These are phyloP conservation scores for Clarireedia paspali DNA, from an alignment of 2,329 filamentous ascomycete species.

Conservation along the genomic window DNA sequence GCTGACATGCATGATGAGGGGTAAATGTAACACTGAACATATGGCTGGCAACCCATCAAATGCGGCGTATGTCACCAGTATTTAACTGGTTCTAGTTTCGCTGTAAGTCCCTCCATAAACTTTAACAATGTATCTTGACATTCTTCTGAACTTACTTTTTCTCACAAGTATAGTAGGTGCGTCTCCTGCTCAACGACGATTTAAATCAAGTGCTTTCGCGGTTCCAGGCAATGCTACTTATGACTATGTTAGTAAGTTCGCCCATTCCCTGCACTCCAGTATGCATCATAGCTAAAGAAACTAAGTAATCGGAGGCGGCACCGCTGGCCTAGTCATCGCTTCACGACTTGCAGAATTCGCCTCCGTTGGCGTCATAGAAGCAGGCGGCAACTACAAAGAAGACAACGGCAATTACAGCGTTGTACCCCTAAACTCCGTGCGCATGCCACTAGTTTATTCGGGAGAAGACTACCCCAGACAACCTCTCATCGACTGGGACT, in stretches of 20 bases:
- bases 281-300: background rate
- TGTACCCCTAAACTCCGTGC: background rate
- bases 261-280: too few relatives aligned
- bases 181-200: background rate
- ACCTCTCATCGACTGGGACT: conserved; percentile 13
- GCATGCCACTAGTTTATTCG: conserved; percentile 6
- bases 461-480: background rate
- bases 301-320: conserved; percentile 12
- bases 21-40: too few relatives aligned
- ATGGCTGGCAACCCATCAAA: too few relatives aligned
- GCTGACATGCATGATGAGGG: too few relatives aligned
- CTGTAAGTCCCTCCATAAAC: background rate
- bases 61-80: too few relatives aligned
- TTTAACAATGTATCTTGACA: background rate
- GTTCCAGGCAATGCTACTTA: conserved; percentile 23
- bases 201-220: conserved; percentile 14
- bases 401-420: conserved; percentile 4
- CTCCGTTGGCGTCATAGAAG: conserved; percentile 16
- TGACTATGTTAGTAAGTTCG: conserved; percentile 31
- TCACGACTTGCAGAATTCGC: conserved; percentile 9
- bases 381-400: conserved; percentile 12
- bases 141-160: background rate
- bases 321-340: conserved; percentile 13
- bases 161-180: background rate
- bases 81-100: too few relatives aligned